phyloP scores from a whole-genome alignment of 208 protist genomes.

The Trypanosoma mega region DNA sequence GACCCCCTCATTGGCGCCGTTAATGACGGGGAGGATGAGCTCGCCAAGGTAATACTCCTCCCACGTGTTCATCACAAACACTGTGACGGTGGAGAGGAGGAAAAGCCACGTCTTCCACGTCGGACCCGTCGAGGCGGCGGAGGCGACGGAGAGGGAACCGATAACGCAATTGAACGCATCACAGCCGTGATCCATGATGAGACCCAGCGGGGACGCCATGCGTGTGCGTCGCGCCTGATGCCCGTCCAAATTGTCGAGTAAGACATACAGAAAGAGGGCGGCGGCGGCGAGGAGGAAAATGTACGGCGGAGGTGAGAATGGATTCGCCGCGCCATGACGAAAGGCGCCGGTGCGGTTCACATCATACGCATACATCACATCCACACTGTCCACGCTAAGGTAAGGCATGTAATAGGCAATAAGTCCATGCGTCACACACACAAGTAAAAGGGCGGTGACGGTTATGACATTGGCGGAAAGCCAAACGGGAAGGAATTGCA shows the following conservation, averaged over 20 bases:
- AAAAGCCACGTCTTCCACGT: conserved; percentile 72
- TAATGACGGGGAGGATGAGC: conserved; percentile 86
- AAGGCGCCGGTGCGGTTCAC: neutral
- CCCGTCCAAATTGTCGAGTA: conserved; percentile 94
- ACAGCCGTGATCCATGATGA: conserved; percentile 95
- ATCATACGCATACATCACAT: conserved; percentile 9
- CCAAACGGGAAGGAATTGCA: conserved; percentile 67
- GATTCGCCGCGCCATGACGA: conserved; percentile 29
- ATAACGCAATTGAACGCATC: conserved; percentile 85
- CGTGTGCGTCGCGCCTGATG: conserved; percentile 91
- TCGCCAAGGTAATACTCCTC: conserved; percentile 87
- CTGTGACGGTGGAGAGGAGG: conserved; percentile 43
- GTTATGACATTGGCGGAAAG: conserved; percentile 88
- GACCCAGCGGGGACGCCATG: conserved; percentile 90
- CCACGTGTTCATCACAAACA: conserved; percentile 87
- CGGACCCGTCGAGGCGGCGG: conserved; percentile 46
- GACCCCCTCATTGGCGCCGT: conserved; percentile 91
- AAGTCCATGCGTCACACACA: conserved; percentile 56
- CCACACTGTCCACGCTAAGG: conserved; percentile 38
- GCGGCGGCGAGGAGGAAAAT: conserved; percentile 66
- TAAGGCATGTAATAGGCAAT: conserved; percentile 73
- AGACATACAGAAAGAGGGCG: conserved; percentile 73
- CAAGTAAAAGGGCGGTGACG: conserved; percentile 65
- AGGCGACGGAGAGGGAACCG: conserved; percentile 46
- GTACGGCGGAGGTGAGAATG: conserved; percentile 48